Percentiles rank a stretch among this genome's conserved stretches.
Evolutionary conservation across 2,329 filamentous ascomycete species (phyloP).

Genomic region (Sclerotinia sclerotiorum): DNA sequence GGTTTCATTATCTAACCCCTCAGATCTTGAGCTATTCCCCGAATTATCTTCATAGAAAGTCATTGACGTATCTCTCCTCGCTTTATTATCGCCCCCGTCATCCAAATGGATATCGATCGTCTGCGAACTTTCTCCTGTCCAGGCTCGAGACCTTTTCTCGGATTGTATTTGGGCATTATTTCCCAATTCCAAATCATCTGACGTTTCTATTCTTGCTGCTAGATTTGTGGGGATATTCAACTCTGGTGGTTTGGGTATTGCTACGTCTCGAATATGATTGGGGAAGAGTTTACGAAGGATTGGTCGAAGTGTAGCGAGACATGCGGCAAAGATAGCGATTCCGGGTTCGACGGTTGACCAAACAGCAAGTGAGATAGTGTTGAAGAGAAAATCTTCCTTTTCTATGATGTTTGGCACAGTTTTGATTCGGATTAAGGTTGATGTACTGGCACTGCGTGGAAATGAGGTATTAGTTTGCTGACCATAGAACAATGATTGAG

Average conservation of each 20-base stretch:
- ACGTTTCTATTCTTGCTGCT: not conserved
- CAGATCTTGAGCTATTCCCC: not conserved
- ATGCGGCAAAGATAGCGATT: conserved; percentile 5
- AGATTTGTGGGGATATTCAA: not conserved
- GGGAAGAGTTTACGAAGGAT: not conserved
- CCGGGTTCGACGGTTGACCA: conserved; percentile 1
- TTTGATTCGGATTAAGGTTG: not conserved
- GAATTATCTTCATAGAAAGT: not conserved
- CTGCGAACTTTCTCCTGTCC: not conserved
- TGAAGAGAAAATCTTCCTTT: not conserved
- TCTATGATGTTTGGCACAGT: not conserved
- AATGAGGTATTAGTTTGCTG: not conserved
- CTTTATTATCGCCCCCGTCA: not conserved
- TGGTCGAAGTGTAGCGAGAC: conserved; percentile 5
- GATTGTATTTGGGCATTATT: not conserved
- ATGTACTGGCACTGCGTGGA: not conserved
- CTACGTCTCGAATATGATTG: not conserved
- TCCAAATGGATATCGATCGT: not conserved
- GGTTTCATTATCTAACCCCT: not conserved
- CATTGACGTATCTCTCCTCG: not conserved
- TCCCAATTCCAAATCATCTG: not conserved
- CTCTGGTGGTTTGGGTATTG: not conserved
- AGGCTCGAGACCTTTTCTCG: not conserved
- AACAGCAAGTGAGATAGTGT: not conserved
- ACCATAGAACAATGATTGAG: not conserved